phyloP scores from a whole-genome alignment of 106 monocot species.

The Dactylorhiza incarnata region DNA sequence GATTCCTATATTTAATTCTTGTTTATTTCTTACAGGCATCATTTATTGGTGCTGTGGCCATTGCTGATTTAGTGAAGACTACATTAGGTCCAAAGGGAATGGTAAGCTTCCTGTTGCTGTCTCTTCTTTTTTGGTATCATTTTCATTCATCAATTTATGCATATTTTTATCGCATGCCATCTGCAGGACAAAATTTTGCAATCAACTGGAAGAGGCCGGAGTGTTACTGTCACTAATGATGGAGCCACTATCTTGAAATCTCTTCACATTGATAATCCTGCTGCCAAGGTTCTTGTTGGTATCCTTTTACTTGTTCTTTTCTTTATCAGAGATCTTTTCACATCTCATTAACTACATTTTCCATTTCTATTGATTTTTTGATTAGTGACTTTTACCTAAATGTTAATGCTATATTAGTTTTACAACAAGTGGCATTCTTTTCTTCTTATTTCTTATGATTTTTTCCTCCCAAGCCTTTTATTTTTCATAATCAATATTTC shows the following conservation, averaged over 20 bases:
- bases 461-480: not conserved
- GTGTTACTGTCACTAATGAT: slow-evolving; percentile 95
- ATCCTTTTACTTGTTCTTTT: slow-evolving; percentile 10
- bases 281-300: slow-evolving; percentile 86
- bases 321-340: not conserved
- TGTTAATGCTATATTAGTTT: not conserved
- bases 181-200: slow-evolving; percentile 93
- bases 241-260: slow-evolving; percentile 98
- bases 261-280: slow-evolving; percentile 95
- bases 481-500: not conserved
- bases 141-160: not conserved
- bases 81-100: slow-evolving; percentile 98
- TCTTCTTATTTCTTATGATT: not conserved
- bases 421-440: not conserved
- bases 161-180: slow-evolving; percentile 1
- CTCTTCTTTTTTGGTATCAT: not conserved
- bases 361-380: not conserved
- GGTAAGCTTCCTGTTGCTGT: slow-evolving; percentile 32
- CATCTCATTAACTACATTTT: not conserved
- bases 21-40: slow-evolving; percentile 47
- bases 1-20: not conserved
- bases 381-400: not conserved
- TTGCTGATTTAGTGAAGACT: slow-evolving; percentile 94
- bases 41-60: slow-evolving; percentile 93
- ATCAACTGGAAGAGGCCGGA: slow-evolving; percentile 86